Base-by-base conservation (phyloP, 352 stramenopile species). In the Globisporangium radiosum region DNA sequence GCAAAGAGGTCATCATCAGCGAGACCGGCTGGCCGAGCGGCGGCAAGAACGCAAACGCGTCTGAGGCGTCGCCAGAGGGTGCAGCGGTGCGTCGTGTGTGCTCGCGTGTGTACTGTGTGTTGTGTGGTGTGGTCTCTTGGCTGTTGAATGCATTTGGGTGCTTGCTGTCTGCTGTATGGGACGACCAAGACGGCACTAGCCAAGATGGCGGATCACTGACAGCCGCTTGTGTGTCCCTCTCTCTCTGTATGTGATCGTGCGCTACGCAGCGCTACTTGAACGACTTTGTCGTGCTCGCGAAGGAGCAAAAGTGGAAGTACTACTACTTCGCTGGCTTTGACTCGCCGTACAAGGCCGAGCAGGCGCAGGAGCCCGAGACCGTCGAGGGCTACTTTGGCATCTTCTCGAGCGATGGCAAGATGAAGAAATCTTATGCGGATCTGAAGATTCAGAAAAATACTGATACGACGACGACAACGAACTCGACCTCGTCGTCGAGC, bases 321-420 rank as follows among this genome's bases (percentile, higher is more conserved):
- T 94, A 91, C 75, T 94, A 92, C 73, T 94, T 94, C 62, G 73
- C 82, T 1, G 85, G 73, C 58, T 91, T 95, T 14, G 85, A 95
- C 65, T 89, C 83, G 50, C 71, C 80, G 38, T 91, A 87, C 73
- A 93, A 93, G 73, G 66, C 76, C 50, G 57, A 77, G 65, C 67
- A 89, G 56, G 14, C 19, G 39, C 65, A 72, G 14, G 72, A 90
- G 61, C 74, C 56, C 81, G 60, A 65, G 15, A 65, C 75, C 13
- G 83, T 93, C 33, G 85, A 95, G 67, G 72, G 64, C 37, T 74
- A 82, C 71, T 95, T 93, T 56, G 85, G 85, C 19, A 74, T 95
- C 61, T 93, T 90, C 43, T 72, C 82, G 58, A 63, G 72, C 10
- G 66, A 68, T 13, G 78, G 85, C 65, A 69, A 59, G 38, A 76